Percentiles rank a stretch among this genome's conserved stretches.
Evolutionary conservation across 345 rosid species (phyloP).

Genomic region (Aquilaria yunnanensis): DNA sequence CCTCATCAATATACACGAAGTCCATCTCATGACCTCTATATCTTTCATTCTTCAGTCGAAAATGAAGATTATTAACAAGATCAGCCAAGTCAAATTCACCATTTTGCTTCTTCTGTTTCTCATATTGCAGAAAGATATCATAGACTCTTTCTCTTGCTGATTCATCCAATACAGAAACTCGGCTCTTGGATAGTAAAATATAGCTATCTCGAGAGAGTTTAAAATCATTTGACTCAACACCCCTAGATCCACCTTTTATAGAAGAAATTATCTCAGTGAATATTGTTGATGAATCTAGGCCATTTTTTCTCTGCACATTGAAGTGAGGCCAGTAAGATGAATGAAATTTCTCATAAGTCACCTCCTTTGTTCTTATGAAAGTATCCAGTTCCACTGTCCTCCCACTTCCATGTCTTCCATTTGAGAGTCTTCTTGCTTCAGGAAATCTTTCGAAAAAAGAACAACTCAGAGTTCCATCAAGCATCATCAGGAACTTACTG

Average conservation of each 20-base stretch:
- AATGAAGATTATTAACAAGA: conserved; percentile 48
- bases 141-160: conserved; percentile 27
- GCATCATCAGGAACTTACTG: conserved; percentile 49
- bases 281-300: conserved; percentile 39
- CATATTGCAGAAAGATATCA: conserved; percentile 37
- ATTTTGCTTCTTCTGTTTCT: conserved; percentile 31
- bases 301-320: conserved; percentile 22
- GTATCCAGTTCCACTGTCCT: conserved; percentile 20
- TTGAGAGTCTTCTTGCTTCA: conserved; percentile 16
- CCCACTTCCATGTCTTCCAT: conserved; percentile 12
- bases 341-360: conserved; percentile 36
- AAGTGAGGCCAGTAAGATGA: conserved; percentile 49
- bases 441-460: conserved; percentile 43
- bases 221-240: conserved; percentile 20
- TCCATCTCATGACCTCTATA: conserved; percentile 30
- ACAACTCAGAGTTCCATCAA: conserved; percentile 41
- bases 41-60: conserved; percentile 21
- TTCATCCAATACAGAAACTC: conserved; percentile 26
- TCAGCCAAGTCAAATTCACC: conserved; percentile 55
- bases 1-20: conserved; percentile 57
- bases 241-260: conserved; percentile 38
- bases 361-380: conserved; percentile 37
- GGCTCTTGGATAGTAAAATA: conserved; percentile 25
- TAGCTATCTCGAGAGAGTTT: conserved; percentile 30
- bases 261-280: conserved; percentile 51